Conservation (phyloP, 1,139 yeast genomes). For the Taphrina confusa region DNA sequence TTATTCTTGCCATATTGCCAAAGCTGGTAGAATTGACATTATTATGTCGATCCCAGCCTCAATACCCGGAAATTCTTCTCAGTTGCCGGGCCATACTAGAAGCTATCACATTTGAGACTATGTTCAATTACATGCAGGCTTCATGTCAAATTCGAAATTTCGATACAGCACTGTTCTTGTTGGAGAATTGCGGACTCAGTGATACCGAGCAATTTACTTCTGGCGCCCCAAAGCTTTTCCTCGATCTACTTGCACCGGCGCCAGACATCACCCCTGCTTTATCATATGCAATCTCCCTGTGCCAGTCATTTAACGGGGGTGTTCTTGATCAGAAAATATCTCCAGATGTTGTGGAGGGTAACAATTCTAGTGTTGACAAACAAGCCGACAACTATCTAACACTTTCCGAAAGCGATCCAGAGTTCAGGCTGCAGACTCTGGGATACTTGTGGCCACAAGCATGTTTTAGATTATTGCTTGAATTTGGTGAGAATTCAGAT, state of each 20-base stretch:
- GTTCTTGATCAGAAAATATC: not conserved
- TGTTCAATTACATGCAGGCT: not conserved
- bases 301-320: not conserved
- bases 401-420: too few species aligned
- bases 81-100: constrained; percentile 10
- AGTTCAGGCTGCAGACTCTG: too few species aligned
- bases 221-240: constrained; percentile 2
- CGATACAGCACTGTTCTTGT: not conserved
- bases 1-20: not conserved
- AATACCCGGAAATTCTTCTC: not conserved
- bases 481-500: not conserved
- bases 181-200: constrained; percentile 1
- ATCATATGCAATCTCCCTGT: not conserved
- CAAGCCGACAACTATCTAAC: too few species aligned
- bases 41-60: not conserved
- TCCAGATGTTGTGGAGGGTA: not conserved
- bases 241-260: not conserved
- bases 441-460: not conserved
- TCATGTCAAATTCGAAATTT: not conserved
- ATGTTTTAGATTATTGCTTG: not conserved
- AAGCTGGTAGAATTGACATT: not conserved
- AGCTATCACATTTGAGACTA: not conserved
- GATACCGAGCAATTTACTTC: not conserved
- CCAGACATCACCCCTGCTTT: not conserved
- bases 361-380: not conserved